These are phyloP conservation scores for Acanthamoeba rhysodes DNA, from an alignment of 208 protist genomes.

Conservation along the genomic window DNA sequence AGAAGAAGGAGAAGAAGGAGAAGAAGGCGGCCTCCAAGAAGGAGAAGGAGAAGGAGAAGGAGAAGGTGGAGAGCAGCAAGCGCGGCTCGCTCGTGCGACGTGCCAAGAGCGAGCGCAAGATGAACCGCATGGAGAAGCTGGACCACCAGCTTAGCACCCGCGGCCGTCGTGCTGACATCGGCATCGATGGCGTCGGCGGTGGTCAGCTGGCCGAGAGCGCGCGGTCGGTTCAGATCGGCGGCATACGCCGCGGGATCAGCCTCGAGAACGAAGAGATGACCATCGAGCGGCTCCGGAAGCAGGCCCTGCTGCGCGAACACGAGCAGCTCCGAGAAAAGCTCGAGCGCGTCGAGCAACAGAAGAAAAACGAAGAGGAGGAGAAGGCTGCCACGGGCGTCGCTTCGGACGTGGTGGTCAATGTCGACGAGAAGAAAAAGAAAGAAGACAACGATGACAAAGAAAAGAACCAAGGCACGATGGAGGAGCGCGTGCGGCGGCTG, in stretches of 20 bases:
- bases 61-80: neutral
- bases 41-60: neutral
- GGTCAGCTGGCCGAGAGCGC: neutral
- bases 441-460: too few species aligned
- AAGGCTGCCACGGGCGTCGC: neutral
- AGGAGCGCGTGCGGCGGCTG: neutral
- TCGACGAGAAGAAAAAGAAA: neutral
- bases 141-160: neutral
- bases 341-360: neutral
- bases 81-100: neutral
- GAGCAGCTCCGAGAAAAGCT: neutral
- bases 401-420: neutral
- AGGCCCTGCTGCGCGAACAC: neutral
- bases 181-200: neutral
- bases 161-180: neutral
- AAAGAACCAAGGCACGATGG: neutral
- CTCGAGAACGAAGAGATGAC: slow-evolving; percentile 5
- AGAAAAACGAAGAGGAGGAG: neutral
- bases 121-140: neutral
- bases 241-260: neutral
- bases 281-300: neutral
- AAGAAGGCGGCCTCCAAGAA: neutral
- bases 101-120: slow-evolving; percentile 9
- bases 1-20: slow-evolving; percentile 1
- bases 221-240: neutral